Evolutionary conservation across 192 early-diverging fungal species (phyloP), one percentile per base, ranked within the genome.

Genomic region (Coemansia biformis): DNA sequence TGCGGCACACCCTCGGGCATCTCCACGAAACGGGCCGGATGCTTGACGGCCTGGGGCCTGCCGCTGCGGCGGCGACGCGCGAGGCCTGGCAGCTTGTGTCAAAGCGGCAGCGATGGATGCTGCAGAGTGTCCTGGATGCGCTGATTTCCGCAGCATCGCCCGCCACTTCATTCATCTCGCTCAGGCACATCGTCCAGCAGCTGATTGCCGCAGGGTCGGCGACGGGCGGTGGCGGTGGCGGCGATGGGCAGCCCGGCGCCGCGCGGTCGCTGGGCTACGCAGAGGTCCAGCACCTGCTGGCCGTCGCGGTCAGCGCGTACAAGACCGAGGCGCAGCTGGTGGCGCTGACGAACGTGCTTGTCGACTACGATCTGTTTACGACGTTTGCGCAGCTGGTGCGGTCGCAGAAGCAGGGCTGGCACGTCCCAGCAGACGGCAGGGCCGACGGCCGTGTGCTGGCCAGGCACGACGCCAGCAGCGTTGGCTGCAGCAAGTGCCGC

Each of bases 381-480:
- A 63, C 53, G 15, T 51, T 67, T 39, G 71, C 50, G 14, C 71
- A 60, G 60, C 71, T 75, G 17, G 46, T 75, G 30, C 64, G 60
- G 22, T 58, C 71, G 49, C 71, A 67, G 38, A 75, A 63, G 48
- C 71, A 63, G 43, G 71, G 71, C 30, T 75, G 71, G 71, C 47
- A 37, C 5, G 51, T 63, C 10, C 21, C 54, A 18, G 21, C 56
- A 1, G 53, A 38, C 18, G 9, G 43, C 16, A 15, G 38, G 28
- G 38, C 41, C 19, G 48, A 33, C 19, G 44, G 45, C 26, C 22
- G 23, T 3, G 38, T n/a, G 14, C 18, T 26, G 19, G 34, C 42
- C 30, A 28, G 43, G 15, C 44, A 23, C 11, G 47, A 18, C 37
- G 38, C 38, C 7, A 14, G 42, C 16, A 43, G 44, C 14, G 32